Conservation (phyloP, 2,329 filamentous ascomycete genomes). For the Dactylellina sp. region DNA sequence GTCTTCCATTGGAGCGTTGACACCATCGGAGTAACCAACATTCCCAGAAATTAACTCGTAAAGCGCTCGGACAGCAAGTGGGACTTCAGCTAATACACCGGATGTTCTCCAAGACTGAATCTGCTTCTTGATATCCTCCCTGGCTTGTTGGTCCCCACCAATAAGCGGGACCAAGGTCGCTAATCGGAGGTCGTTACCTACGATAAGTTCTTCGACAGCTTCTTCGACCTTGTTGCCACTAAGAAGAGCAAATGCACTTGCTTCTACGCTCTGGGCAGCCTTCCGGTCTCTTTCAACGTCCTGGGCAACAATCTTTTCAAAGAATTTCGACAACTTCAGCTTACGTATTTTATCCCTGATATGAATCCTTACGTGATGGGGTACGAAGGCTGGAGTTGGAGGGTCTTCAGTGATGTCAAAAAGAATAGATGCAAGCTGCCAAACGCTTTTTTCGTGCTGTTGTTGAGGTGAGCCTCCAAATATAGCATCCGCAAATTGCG, state of each 20-base stretch:
- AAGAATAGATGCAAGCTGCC: constrained; percentile 86
- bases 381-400: constrained; percentile 58
- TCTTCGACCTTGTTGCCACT: constrained; percentile 82
- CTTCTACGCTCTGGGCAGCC: constrained; percentile 75
- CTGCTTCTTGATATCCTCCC: constrained; percentile 81
- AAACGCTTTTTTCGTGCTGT: constrained; percentile 78
- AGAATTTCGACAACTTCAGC: constrained; percentile 75
- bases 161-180: constrained; percentile 86
- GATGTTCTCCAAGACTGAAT: constrained; percentile 85
- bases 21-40: constrained; percentile 83
- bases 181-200: constrained; percentile 82
- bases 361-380: constrained; percentile 61
- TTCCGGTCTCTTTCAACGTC: constrained; percentile 67
- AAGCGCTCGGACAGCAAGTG: constrained; percentile 82
- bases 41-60: constrained; percentile 92
- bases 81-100: constrained; percentile 87
- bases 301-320: constrained; percentile 74
- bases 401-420: constrained; percentile 74
- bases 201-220: constrained; percentile 82
- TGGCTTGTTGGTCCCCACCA: constrained; percentile 76
- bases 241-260: constrained; percentile 84
- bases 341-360: constrained; percentile 66
- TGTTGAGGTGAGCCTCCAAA: constrained; percentile 63
- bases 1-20: constrained; percentile 81
- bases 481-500: constrained; percentile 43